Evolutionary conservation across 192 early-diverging fungal genomes (phyloP).

Genomic region (Coemansia sp.): DNA sequence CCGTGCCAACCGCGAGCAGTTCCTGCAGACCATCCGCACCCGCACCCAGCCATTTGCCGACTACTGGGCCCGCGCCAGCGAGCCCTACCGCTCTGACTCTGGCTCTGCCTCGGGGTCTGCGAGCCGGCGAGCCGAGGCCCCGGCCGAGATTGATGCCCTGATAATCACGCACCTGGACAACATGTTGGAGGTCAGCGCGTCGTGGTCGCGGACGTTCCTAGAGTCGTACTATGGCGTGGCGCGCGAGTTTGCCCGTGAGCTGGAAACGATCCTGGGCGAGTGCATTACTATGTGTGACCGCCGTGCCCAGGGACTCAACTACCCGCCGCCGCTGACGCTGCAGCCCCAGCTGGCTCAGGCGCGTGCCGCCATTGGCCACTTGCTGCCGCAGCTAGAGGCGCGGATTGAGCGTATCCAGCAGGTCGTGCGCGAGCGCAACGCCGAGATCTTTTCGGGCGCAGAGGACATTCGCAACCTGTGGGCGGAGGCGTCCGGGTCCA

Average conservation of each 20-base stretch:
- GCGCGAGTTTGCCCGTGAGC: slow-evolving; percentile 50
- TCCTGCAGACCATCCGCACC: slow-evolving; percentile 45
- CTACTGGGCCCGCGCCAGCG: slow-evolving; percentile 49
- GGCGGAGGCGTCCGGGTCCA: slow-evolving; percentile 49
- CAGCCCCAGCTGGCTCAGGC: slow-evolving; percentile 41
- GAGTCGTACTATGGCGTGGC: slow-evolving; percentile 54
- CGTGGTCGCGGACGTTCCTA: slow-evolving; percentile 50
- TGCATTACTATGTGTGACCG: slow-evolving; percentile 51
- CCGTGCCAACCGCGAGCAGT: slow-evolving; percentile 44
- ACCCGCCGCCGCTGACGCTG: slow-evolving; percentile 44
- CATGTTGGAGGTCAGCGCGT: slow-evolving; percentile 41
- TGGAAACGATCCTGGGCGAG: slow-evolving; percentile 50
- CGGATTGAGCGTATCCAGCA: slow-evolving; percentile 40
- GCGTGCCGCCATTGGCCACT: slow-evolving; percentile 25
- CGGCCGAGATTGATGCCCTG: slow-evolving; percentile 45
- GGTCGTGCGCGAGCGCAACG: slow-evolving; percentile 43
- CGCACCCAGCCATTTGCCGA: slow-evolving; percentile 51
- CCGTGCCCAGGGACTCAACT: slow-evolving; percentile 49
- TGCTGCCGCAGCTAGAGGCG: slow-evolving; percentile 40
- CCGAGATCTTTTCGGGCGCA: slow-evolving; percentile 35
- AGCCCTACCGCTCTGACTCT: slow-evolving; percentile 31
- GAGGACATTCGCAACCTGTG: slow-evolving; percentile 28
- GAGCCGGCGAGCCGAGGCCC: slow-evolving; percentile 4
- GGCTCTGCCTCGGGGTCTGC: slow-evolving; percentile 7
- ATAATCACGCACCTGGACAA: slow-evolving; percentile 49